Evolutionary conservation across 2,329 filamentous ascomycete species (phyloP), one percentile per base, ranked within the genome.

Genomic region (Sporothrix luriei): DNA sequence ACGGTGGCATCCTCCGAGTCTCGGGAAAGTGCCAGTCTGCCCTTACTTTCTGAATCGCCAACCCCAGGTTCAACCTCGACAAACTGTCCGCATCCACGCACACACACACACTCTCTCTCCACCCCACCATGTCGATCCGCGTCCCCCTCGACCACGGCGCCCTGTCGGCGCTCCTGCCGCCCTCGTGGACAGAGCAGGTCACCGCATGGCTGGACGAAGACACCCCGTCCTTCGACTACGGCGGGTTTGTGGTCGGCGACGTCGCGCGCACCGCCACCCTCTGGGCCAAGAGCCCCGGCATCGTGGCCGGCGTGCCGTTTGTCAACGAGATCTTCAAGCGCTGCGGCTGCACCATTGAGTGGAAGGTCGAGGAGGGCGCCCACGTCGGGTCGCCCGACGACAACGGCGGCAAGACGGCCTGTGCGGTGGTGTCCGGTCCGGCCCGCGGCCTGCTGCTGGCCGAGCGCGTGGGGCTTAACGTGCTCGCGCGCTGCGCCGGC

Each of bases 151-250:
- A 71, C 64, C 71, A 73, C 54, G 84, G 83, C 78, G 77, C 78
- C 65, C 80, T 84, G 67, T 81, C 82, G 76, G 88, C 97, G 78
- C 87, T 98, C 73, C 88, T 98, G 55, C 94, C 94, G 0, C 87
- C 89, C 26, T 91, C 89, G 73, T 97, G 93, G 88, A 97, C 94
- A 79, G 85, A 89, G 65, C 87, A 90, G 74, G 88, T 97, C 73
- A 87, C 90, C 29, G 82, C 87, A 76, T 99, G 95, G 95, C 90
- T 97, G 16, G 91, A 93, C 76, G 95, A 99, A 81, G 95, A 99
- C 82, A 96, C 93, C 3, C 95, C 95, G 4, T 95, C 92, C 68
- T 94, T 97, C 81, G 95, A 99, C 84, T 97, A 97, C 79, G 95
- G 92, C 76, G 95, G 95, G 71, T 99, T 97, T 79, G 95, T 99